Base-by-base conservation (phyloP, 202 grass and related monocot species). In the Setaria viridis region DNA sequence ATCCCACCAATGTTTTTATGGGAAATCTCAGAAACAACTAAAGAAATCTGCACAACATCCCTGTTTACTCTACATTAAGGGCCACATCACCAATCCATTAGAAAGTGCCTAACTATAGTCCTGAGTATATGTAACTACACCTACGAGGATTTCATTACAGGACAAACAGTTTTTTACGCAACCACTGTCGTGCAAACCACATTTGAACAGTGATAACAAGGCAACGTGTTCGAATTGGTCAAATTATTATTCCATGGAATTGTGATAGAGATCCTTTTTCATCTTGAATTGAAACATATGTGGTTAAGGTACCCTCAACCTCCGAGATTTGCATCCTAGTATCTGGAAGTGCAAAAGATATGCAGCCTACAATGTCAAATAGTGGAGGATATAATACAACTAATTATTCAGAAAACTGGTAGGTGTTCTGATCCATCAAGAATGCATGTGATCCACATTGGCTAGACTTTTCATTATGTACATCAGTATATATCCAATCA, bases 391-490 rank as follows among this genome's bases (percentile, higher is more conserved):
- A 25, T 45, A 19, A 49, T 12, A 49, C 43, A 72, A 72, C 12
- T 47, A 49, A 72, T 16, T 17, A 72, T 49, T 72, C 69, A 72
- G 43, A 48, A 3, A 72, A 47, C 69, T 15, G 12, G 29, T 50
- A 16, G 12, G 70, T 50, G 68, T 71, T n/a, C n/a, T 47, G 5
- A 70, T 70, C 43, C 12, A 72, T 72, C n/a, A 72, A 49, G 43
- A 85, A 85, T 45, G 46, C 14, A 45, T 32, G 47, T 15, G 34
- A 43, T 77, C n/a, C 33, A 76, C 48, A 76, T 49, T 60, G 25
- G 68, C 34, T 57, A 76, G 7, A 51, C 11, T 70, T 72, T 51
- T 78, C 72, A 72, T 25, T 47, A 74, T 7, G 9, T 4, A 57
- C 51, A 54, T 35, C 29, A 8, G 34, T 21, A 59, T 57, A 55